Evolutionary conservation across 1,284 basidiomycete genomes (phyloP), one percentile per base, ranked within the genome.

Genomic region (Coniferiporia sulphurascens): DNA sequence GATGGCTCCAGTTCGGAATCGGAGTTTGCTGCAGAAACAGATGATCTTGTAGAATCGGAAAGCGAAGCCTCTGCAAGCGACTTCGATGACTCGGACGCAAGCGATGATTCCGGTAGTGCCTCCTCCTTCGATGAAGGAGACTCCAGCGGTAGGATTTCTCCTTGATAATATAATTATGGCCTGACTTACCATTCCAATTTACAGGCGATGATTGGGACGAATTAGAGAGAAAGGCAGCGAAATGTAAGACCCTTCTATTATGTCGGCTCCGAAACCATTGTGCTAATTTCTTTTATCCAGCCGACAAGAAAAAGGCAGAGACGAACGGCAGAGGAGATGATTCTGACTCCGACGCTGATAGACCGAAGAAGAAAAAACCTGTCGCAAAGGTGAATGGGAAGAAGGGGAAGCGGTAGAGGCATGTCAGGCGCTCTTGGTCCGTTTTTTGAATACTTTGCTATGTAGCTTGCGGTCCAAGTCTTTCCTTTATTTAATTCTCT

Each of bases 141-240:
- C 36, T 91, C 88, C 62, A 91, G 92, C 65, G 81, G 79, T 79
- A 53, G 3, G 72, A 15, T 12, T 67, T 52, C 52, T 36, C 41
- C 35, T 49, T 45, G 27, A 34, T 41, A 36, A 43, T 57, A 3
- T 8, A 41, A 41, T 41, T 15, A 41, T 15, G 7, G 38, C 38
- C 27, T 27, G 5, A 5, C 27, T 27, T 27, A 27, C 27, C 5
- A 41, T 41, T 41, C 15, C 9, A 41, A 41, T 66, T 66, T 22
- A 38, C 48, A 48, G 90, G 93, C 32, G 93, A 95, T 63, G 94
- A 96, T 67, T 98, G 94, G 95, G 95, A 96, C 69, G 94, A 94
- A 70, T 77, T 97, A 27, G 95, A 98, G 74, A 80, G 85, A 51
- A 96, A 96, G 71, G 91, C 93, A 12, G 88, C 89, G 13, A 88